Conservation (phyloP, 192 early-diverging fungal genomes). For the Pilaira anomala region DNA sequence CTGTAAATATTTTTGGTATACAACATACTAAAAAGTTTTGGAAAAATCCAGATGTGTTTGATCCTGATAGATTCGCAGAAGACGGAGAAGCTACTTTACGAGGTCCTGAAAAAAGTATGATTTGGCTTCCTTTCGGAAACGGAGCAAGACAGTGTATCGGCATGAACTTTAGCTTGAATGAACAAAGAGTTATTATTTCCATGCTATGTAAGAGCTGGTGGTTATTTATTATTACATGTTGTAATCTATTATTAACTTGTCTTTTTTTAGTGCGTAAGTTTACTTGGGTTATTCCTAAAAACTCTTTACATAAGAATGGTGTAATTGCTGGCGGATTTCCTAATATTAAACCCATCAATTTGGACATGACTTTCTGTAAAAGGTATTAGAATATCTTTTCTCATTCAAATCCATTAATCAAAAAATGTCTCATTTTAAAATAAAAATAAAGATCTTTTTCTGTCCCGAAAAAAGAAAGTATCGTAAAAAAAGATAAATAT, state of each 20-base stretch:
- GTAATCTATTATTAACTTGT: background rate
- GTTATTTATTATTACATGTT: background rate
- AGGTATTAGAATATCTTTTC: too few species aligned
- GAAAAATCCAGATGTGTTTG: slow-evolving; percentile 41
- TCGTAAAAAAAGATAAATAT: too few species aligned
- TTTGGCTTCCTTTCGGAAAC: slow-evolving; percentile 55
- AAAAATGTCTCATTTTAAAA: too few species aligned
- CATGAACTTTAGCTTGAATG: slow-evolving; percentile 56
- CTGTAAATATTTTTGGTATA: slow-evolving; percentile 13
- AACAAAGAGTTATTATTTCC: slow-evolving; percentile 53
- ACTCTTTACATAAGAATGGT: slow-evolving; percentile 15
- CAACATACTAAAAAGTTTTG: slow-evolving; percentile 26
- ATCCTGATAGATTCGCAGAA: slow-evolving; percentile 45
- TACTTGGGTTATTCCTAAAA: slow-evolving; percentile 3
- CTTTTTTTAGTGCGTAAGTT: slow-evolving; percentile 20
- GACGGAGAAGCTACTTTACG: background rate
- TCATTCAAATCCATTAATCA: too few species aligned
- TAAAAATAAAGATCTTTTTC: too few species aligned
- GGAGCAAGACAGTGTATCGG: slow-evolving; percentile 60
- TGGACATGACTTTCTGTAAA: too few species aligned
- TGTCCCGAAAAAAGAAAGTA: too few species aligned
- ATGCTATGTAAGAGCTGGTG: slow-evolving; percentile 40
- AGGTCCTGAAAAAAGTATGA: background rate
- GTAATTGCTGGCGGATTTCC: background rate
- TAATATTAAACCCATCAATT: too few species aligned